Percentiles rank a stretch among this genome's conserved stretches.
These are phyloP conservation scores for Citrus glauca DNA, from an alignment of 345 rosid species.

Conservation along the genomic window DNA sequence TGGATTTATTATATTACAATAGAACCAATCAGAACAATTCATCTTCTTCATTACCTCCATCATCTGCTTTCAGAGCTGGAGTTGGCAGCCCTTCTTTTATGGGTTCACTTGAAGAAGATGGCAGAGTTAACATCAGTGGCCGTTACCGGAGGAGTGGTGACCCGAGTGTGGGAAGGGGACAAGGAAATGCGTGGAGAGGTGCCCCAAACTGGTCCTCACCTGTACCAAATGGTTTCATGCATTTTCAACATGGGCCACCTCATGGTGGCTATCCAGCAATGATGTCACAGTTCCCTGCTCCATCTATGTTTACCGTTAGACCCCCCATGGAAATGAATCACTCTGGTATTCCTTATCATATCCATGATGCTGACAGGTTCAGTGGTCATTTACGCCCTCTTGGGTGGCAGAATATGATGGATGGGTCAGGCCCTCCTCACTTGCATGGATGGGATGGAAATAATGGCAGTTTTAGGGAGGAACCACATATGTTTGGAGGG, in stretches of 20 bases:
- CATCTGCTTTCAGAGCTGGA: slow-evolving; percentile 61
- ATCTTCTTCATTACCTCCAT: slow-evolving; percentile 51
- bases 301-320: slow-evolving; percentile 68
- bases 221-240: slow-evolving; percentile 79
- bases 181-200: slow-evolving; percentile 87
- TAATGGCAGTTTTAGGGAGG: slow-evolving; percentile 74
- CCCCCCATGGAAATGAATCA: slow-evolving; percentile 81
- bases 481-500: slow-evolving; percentile 63
- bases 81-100: slow-evolving; percentile 58
- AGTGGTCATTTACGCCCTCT: slow-evolving; percentile 77
- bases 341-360: slow-evolving; percentile 71
- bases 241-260: slow-evolving; percentile 82
- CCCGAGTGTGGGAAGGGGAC: slow-evolving; percentile 68
- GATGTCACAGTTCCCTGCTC: slow-evolving; percentile 79
- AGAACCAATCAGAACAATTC: slow-evolving; percentile 50
- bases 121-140: slow-evolving; percentile 38
- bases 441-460: slow-evolving; percentile 94
- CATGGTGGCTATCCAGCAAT: slow-evolving; percentile 74
- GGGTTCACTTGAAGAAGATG: slow-evolving; percentile 70
- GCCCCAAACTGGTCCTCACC: slow-evolving; percentile 76
- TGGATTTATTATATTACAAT: slow-evolving; percentile 53
- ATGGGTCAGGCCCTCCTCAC: slow-evolving; percentile 71
- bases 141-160: slow-evolving; percentile 72
- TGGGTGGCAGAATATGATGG: slow-evolving; percentile 93
- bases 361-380: slow-evolving; percentile 82